Evolutionary conservation across 2,329 filamentous ascomycete species (phyloP).

Genomic region (Penicillium occitanis): DNA sequence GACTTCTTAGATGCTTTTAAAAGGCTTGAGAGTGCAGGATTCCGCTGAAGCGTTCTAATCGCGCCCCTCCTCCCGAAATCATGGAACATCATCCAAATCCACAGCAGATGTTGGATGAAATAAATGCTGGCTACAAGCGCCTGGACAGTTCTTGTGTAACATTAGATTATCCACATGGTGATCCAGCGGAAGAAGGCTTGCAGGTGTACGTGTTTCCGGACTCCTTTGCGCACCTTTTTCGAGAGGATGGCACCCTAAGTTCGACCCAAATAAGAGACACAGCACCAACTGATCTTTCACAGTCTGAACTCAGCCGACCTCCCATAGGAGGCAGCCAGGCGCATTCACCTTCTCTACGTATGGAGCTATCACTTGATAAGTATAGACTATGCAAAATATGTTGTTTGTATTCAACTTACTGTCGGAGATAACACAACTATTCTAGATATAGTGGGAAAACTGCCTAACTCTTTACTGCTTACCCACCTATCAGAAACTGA

Average conservation of each 20-base stretch:
- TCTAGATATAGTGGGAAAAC: too few relatives aligned
- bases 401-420: too few relatives aligned
- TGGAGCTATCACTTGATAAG: too few relatives aligned
- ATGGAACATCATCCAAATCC: conserved; percentile 8
- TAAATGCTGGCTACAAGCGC: conserved; percentile 28
- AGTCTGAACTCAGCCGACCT: too few relatives aligned
- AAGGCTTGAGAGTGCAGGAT: conserved; percentile 27
- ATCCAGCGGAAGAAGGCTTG: conserved; percentile 18
- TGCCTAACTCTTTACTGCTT: too few relatives aligned
- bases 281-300: not conserved
- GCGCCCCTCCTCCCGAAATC: conserved; percentile 18
- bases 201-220: conserved; percentile 24
- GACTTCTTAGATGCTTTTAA: conserved; percentile 25
- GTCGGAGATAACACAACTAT: too few relatives aligned
- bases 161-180: conserved; percentile 27
- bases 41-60: conserved; percentile 26
- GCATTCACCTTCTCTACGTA: too few relatives aligned
- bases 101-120: conserved; percentile 23
- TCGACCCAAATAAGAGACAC: conserved; percentile 4
- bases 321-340: too few relatives aligned
- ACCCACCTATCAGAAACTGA: too few relatives aligned
- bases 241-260: not conserved
- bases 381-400: too few relatives aligned
- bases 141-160: conserved; percentile 26
- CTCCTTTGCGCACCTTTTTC: conserved; percentile 23